A percentile compares a stretch with the other conserved stretches of the same genome.
Evolutionary conservation across 768 basidiomycete genomes (phyloP).

Genomic region (Collybiopsis luxurians): DNA sequence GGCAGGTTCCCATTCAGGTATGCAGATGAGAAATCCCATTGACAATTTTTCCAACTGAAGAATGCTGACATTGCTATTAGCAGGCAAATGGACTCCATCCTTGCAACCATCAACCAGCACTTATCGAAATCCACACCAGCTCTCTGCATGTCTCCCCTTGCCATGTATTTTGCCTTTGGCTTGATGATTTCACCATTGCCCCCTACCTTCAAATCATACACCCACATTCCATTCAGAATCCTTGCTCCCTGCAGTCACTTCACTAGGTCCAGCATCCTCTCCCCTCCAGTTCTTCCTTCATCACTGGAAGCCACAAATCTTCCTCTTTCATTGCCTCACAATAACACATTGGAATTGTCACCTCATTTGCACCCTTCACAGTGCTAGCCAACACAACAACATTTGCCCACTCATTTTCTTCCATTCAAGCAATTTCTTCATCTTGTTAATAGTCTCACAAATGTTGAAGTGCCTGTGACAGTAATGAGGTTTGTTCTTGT

Average conservation of each 20-base stretch:
- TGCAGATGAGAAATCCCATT: slow-evolving; percentile 14
- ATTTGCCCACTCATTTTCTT: neutral
- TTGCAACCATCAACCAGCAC: slow-evolving; percentile 7
- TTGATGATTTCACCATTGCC: slow-evolving; percentile 16
- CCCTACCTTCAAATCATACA: slow-evolving; percentile 25
- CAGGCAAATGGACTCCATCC: slow-evolving; percentile 9
- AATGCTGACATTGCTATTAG: slow-evolving; percentile 15
- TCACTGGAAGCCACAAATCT: neutral
- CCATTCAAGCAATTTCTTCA: neutral
- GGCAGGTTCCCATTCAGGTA: slow-evolving; percentile 18
- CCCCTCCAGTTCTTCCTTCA: neutral
- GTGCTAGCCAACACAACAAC: neutral
- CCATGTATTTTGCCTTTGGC: slow-evolving; percentile 19
- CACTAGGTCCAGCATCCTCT: neutral
- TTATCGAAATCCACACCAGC: slow-evolving; percentile 23
- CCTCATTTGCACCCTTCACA: neutral
- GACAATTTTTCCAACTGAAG: neutral
- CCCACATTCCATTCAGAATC: slow-evolving; percentile 16
- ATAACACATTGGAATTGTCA: neutral
- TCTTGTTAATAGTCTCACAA: neutral
- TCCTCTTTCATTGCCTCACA: neutral
- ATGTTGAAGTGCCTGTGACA: neutral
- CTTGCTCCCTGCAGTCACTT: neutral
- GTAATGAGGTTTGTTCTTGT: no score
- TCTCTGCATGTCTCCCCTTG: slow-evolving; percentile 19